Evolutionary conservation across 163 green algal genomes (phyloP).

Genomic region (Chlamydomonas reinhardtii): DNA sequence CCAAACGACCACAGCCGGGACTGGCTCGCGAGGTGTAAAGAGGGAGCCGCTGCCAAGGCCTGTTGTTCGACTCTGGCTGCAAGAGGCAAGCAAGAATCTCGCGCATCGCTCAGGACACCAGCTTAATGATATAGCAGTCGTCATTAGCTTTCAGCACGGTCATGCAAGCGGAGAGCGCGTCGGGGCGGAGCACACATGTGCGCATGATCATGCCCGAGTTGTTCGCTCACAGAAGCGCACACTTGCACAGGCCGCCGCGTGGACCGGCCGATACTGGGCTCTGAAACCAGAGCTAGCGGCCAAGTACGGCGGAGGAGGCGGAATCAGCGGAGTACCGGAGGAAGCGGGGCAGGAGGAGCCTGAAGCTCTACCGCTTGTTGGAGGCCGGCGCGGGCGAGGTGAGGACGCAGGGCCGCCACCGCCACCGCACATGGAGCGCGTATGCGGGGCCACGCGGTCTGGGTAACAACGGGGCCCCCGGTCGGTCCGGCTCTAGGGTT

Average conservation of each 20-base stretch:
- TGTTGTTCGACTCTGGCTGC: constrained; percentile 23
- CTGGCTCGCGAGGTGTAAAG: constrained; percentile 26
- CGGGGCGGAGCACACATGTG: not conserved
- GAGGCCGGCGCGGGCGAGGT: constrained; percentile 23
- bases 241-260: constrained; percentile 11
- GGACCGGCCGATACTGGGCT: constrained; percentile 45
- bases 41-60: constrained; percentile 11
- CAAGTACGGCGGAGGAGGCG: not conserved
- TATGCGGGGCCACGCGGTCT: no score
- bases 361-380: not conserved
- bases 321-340: constrained; percentile 8
- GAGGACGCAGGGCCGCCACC: not conserved
- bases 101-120: no score
- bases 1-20: not conserved
- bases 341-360: constrained; percentile 32
- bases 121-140: no score
- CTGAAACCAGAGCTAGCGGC: constrained; percentile 33
- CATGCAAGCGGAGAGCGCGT: not conserved
- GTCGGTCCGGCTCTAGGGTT: no score
- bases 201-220: no score
- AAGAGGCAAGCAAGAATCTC: constrained; percentile 21
- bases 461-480: no score
- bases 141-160: no score
- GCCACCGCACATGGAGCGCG: no score
- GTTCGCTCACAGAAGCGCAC: not conserved